These are phyloP conservation scores for Paracoccidioides brasiliensis DNA, from an alignment of 2,329 filamentous ascomycete species.

Conservation along the genomic window DNA sequence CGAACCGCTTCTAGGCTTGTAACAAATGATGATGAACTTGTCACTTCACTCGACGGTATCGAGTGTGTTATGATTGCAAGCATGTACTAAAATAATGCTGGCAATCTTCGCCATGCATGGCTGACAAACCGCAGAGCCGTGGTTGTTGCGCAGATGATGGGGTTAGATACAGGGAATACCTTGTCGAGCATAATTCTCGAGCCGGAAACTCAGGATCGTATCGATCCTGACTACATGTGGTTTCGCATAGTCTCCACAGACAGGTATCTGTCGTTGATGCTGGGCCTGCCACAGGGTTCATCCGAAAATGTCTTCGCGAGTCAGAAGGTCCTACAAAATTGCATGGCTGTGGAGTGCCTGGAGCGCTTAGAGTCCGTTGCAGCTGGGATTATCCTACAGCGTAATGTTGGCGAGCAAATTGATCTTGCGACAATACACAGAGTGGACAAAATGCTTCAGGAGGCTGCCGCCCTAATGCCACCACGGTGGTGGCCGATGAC, in stretches of 20 bases:
- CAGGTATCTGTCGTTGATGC: constrained; percentile 27
- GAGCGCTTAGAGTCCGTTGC: constrained; percentile 35
- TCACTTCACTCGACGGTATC: constrained; percentile 28
- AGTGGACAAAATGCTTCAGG: constrained; percentile 31
- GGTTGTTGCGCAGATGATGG: constrained; percentile 31
- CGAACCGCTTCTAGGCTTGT: constrained; percentile 20
- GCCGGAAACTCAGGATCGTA: constrained; percentile 8
- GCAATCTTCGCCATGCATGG: constrained; percentile 32
- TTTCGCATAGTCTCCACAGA: constrained; percentile 28
- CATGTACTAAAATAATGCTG: constrained; percentile 25
- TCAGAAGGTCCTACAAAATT: constrained; percentile 18
- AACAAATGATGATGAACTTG: constrained; percentile 28
- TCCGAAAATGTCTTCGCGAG: constrained; percentile 11
- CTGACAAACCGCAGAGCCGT: constrained; percentile 27
- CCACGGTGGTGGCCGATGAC: constrained; percentile 36
- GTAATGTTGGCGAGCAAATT: constrained; percentile 28
- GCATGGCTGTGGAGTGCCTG: constrained; percentile 30
- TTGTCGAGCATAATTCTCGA: constrained; percentile 5
- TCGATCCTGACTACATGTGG: constrained; percentile 23
- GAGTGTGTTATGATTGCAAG: constrained; percentile 33
- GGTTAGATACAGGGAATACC: constrained; percentile 23
- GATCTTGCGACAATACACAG: constrained; percentile 34
- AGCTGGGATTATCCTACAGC: constrained; percentile 35
- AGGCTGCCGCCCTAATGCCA: constrained; percentile 29
- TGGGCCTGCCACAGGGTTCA: constrained; percentile 27